phyloP scores from a whole-genome alignment of 208 protist genomes.

The Leishmania amazonensis region DNA sequence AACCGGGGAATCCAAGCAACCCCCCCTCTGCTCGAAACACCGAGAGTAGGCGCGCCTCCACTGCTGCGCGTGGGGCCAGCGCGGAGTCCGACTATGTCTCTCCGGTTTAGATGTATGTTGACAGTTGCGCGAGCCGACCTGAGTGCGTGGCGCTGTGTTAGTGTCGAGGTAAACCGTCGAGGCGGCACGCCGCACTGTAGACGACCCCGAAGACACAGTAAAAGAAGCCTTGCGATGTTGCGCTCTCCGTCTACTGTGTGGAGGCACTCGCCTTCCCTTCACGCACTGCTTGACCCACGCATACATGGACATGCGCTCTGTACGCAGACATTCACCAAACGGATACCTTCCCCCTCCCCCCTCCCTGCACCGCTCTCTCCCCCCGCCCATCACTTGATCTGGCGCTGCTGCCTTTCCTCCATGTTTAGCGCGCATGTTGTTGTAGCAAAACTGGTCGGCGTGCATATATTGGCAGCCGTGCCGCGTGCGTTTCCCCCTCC shows the following conservation, averaged over 20 bases:
- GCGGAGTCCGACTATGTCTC: neutral
- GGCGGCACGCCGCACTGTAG: too few relatives aligned
- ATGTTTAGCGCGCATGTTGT: neutral
- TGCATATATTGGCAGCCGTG: neutral
- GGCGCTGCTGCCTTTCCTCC: neutral
- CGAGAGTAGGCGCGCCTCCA: neutral
- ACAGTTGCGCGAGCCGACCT: neutral
- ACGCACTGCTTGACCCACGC: neutral
- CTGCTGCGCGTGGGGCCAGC: neutral
- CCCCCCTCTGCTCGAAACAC: neutral
- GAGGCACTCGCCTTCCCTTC: neutral
- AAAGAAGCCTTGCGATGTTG: neutral
- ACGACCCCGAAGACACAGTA: neutral
- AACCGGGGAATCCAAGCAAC: neutral
- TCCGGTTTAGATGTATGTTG: neutral
- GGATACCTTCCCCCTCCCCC: neutral
- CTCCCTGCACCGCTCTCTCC: neutral
- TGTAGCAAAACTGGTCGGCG: neutral
- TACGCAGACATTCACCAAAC: neutral
- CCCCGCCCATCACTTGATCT: neutral
- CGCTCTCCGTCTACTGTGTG: neutral
- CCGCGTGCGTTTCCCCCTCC: too few relatives aligned
- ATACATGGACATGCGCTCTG: neutral
- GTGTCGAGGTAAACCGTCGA: neutral
- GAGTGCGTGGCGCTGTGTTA: neutral